Evolutionary conservation across 2,329 filamentous ascomycete species (phyloP).

Genomic region (Apiospora saccharicola): DNA sequence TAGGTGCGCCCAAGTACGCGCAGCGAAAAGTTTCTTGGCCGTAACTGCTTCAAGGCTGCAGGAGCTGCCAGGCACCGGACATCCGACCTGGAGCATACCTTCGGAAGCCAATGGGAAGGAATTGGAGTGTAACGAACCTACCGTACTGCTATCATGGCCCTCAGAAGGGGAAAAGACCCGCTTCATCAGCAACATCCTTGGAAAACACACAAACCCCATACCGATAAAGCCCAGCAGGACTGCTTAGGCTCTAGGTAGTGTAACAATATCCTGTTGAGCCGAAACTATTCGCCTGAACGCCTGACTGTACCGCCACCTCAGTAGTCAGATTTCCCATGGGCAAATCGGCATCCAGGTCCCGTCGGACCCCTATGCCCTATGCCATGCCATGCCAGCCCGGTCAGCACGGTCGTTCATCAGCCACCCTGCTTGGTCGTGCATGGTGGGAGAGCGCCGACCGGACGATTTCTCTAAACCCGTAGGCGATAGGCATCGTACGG

Average conservation of each 20-base stretch:
- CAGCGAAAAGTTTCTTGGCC: slow-evolving; percentile 15
- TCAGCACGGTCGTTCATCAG: slow-evolving; percentile 4
- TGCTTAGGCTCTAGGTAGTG: not conserved
- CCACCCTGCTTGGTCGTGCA: slow-evolving; percentile 6
- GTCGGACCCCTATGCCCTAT: not conserved
- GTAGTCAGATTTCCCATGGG: not conserved
- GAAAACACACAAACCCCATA: not conserved
- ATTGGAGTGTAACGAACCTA: not conserved
- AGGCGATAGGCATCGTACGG: not conserved
- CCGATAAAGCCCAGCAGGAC: not conserved
- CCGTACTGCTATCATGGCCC: not conserved
- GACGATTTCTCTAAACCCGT: not conserved
- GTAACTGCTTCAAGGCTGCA: slow-evolving; percentile 11
- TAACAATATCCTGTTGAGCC: not conserved
- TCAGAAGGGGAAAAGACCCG: not conserved
- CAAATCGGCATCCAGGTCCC: not conserved
- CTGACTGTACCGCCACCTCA: not conserved
- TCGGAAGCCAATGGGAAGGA: not conserved
- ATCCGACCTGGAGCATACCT: slow-evolving; percentile 1
- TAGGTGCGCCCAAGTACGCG: not conserved
- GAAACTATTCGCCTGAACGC: not conserved
- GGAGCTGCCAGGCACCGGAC: slow-evolving; percentile 12
- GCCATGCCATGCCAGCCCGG: not conserved
- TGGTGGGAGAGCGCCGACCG: not conserved
- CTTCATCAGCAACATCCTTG: not conserved